These are phyloP conservation scores for Cucumis variabilis DNA, from an alignment of 331 rosid genomes.

Conservation along the genomic window DNA sequence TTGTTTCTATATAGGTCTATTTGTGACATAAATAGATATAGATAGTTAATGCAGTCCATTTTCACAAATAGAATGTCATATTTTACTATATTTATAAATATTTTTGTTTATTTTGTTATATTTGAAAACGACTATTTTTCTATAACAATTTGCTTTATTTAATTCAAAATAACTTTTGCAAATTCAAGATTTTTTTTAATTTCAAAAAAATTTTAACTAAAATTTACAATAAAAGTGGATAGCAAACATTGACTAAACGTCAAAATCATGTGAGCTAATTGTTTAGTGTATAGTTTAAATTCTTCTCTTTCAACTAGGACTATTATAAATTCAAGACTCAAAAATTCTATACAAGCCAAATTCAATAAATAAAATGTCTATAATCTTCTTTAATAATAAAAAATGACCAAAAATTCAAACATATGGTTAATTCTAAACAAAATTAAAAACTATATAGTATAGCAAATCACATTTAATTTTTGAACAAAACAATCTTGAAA, in stretches of 20 bases:
- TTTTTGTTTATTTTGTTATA: no score
- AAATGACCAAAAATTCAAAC: not conserved
- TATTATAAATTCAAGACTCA: no score
- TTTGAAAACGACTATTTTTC: not conserved
- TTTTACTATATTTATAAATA: no score
- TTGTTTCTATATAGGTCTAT: no score
- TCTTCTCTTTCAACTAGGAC: not conserved
- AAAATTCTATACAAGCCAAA: not conserved
- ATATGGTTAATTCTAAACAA: not conserved
- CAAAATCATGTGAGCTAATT: not conserved
- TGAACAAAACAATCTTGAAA: not conserved
- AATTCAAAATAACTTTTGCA: not conserved
- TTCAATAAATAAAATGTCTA: not conserved
- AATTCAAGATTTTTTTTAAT: not conserved
- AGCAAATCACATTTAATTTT: not conserved
- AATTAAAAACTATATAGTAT: no score
- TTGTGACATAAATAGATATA: no score
- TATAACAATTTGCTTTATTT: not conserved
- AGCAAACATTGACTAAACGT: not conserved
- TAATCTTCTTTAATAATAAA: not conserved
- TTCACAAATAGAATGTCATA: no score
- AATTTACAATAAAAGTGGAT: not conserved
- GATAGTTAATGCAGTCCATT: no score
- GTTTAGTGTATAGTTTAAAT: not conserved
- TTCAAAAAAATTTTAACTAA: not conserved